Evolutionary conservation across 305 asterid species (phyloP).

Genomic region (Rubia peregrina): DNA sequence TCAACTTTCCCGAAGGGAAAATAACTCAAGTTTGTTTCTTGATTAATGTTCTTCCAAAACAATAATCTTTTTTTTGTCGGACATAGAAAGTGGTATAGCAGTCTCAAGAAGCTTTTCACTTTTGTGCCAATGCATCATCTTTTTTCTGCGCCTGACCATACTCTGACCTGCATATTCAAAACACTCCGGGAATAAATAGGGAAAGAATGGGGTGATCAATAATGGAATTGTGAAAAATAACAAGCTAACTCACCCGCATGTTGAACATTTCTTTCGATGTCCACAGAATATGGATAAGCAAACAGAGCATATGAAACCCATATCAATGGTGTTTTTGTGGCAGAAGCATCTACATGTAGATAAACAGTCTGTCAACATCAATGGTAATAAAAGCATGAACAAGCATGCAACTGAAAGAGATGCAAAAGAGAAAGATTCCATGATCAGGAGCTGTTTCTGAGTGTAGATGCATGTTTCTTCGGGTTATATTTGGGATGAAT

Average conservation of each 20-base stretch:
- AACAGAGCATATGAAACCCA: slow-evolving; percentile 92
- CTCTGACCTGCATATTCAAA: slow-evolving; percentile 45
- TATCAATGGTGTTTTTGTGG: slow-evolving; percentile 85
- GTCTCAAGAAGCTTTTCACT: slow-evolving; percentile 31
- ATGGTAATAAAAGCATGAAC: background rate
- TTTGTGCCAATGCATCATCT: slow-evolving; percentile 38
- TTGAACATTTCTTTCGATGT: slow-evolving; percentile 86
- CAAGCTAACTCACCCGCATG: slow-evolving; percentile 69
- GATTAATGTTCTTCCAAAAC: background rate
- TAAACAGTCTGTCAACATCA: background rate
- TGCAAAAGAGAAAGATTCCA: slow-evolving; percentile 5
- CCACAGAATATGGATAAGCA: slow-evolving; percentile 89
- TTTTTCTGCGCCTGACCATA: slow-evolving; percentile 62
- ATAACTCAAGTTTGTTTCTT: background rate
- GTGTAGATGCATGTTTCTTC: background rate
- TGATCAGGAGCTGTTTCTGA: background rate
- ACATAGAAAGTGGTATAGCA: background rate
- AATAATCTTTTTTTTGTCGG: background rate
- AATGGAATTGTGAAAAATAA: background rate
- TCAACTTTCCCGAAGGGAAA: background rate
- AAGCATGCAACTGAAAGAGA: slow-evolving; percentile 1
- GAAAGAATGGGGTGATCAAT: background rate
- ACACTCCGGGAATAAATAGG: background rate
- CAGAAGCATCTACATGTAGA: slow-evolving; percentile 72
- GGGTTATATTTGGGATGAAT: background rate